These are phyloP conservation scores for Pythium pyrilobum DNA, from an alignment of 352 stramenopile species.

Conservation along the genomic window DNA sequence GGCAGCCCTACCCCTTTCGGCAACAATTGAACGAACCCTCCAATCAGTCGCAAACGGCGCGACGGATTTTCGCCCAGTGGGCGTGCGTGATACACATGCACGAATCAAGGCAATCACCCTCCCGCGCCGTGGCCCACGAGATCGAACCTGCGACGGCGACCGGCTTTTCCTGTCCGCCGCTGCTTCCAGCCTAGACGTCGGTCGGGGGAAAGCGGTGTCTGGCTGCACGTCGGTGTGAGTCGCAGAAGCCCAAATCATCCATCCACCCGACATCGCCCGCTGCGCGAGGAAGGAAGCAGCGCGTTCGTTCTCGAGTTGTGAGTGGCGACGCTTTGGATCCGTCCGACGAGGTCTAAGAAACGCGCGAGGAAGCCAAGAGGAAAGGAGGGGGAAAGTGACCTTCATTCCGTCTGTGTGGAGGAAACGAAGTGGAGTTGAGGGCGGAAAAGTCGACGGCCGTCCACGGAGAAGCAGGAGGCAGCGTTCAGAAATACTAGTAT, in stretches of 20 bases:
- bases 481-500: background rate
- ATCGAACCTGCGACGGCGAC: background rate
- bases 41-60: background rate
- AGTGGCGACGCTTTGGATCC: no score
- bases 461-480: background rate
- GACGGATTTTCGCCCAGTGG: no score
- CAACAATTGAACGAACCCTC: slow-evolving; percentile 1
- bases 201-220: no score
- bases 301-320: no score
- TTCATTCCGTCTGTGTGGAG: slow-evolving; percentile 7
- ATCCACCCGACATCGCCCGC: no score
- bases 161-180: background rate
- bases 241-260: no score
- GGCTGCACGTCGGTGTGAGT: no score
- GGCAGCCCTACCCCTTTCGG: slow-evolving; percentile 2
- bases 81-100: background rate
- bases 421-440: slow-evolving; percentile 1
- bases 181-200: no score
- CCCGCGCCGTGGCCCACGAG: background rate
- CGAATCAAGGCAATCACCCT: background rate
- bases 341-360: background rate
- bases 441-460: background rate
- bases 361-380: no score
- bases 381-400: background rate
- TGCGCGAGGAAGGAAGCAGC: background rate